Percentiles rank a stretch among this genome's conserved stretches.
Evolutionary conservation across 129 eudicot genomes (phyloP).

Genomic region (Saussurea involucrata): DNA sequence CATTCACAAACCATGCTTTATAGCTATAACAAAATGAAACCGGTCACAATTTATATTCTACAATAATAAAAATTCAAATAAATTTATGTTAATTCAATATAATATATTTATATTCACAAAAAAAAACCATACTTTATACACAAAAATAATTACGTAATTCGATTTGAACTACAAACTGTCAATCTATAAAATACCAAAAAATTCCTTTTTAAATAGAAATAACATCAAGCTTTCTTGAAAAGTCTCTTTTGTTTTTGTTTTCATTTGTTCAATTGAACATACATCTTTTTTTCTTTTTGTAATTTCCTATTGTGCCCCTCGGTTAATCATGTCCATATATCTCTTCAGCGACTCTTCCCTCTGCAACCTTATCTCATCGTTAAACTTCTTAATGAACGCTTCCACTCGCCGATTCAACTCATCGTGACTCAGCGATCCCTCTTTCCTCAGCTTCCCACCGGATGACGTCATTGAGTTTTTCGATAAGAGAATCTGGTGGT

Average conservation of each 20-base stretch:
- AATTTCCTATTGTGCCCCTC: slow-evolving; percentile 38
- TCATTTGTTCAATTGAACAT: not conserved
- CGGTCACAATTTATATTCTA: too few species aligned
- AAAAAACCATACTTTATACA: slow-evolving; percentile 14
- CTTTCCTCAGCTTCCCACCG: slow-evolving; percentile 51
- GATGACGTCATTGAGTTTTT: slow-evolving; percentile 16
- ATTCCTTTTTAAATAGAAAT: not conserved
- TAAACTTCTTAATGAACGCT: slow-evolving; percentile 73
- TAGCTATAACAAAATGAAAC: too few species aligned
- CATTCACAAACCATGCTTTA: too few species aligned
- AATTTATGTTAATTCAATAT: not conserved
- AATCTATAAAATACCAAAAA: not conserved
- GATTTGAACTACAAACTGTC: slow-evolving; percentile 7
- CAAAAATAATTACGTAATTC: not conserved
- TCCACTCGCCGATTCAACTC: slow-evolving; percentile 89
- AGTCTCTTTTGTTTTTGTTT: not conserved
- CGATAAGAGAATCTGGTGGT: not conserved
- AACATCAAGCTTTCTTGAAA: slow-evolving; percentile 19
- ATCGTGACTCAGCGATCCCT: slow-evolving; percentile 71
- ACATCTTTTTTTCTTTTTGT: not conserved
- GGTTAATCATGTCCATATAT: slow-evolving; percentile 63
- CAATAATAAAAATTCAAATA: too few species aligned
- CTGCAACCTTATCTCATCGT: slow-evolving; percentile 87
- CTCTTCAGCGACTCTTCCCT: slow-evolving; percentile 65
- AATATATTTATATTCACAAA: not conserved